Conservation (phyloP, 176 grass and related monocot genomes). For the Poa annua region DNA sequence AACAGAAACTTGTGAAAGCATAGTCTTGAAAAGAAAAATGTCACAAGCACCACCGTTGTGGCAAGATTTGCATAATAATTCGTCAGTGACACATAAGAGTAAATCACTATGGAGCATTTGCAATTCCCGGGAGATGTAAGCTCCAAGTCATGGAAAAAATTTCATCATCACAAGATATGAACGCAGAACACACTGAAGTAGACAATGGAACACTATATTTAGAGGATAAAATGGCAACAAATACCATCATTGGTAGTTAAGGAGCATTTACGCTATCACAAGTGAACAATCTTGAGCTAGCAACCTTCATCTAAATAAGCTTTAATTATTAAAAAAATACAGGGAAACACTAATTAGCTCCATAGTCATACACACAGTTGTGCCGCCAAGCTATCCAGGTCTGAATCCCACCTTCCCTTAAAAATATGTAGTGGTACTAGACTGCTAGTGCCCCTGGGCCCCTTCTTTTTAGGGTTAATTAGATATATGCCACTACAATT, state of each 20-base stretch:
- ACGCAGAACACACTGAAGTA: constrained; percentile 34
- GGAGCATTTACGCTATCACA: not conserved
- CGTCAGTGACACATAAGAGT: not conserved
- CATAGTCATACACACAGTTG: not conserved
- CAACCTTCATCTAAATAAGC: not conserved
- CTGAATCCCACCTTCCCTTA: no score
- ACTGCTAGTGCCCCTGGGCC: no score
- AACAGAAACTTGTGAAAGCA: constrained; percentile 49
- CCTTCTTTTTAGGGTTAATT: no score
- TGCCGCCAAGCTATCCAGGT: not conserved
- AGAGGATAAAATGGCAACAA: constrained; percentile 7
- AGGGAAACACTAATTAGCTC: not conserved
- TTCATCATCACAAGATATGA: constrained; percentile 12
- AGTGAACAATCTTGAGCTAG: not conserved
- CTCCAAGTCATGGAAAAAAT: constrained; percentile 27
- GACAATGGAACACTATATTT: not conserved
- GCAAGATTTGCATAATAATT: constrained; percentile 24
- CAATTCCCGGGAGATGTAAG: not conserved
- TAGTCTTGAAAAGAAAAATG: constrained; percentile 10
- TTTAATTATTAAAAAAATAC: no score
- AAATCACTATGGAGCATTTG: not conserved
- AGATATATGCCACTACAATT: no score
- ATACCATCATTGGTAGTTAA: not conserved
- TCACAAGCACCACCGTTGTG: not conserved
- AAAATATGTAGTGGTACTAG: no score